A percentile compares a stretch with the other conserved stretches of the same genome.
Conservation (phyloP, 2,329 filamentous ascomycete genomes). For the Beauveria brongniartii region DNA sequence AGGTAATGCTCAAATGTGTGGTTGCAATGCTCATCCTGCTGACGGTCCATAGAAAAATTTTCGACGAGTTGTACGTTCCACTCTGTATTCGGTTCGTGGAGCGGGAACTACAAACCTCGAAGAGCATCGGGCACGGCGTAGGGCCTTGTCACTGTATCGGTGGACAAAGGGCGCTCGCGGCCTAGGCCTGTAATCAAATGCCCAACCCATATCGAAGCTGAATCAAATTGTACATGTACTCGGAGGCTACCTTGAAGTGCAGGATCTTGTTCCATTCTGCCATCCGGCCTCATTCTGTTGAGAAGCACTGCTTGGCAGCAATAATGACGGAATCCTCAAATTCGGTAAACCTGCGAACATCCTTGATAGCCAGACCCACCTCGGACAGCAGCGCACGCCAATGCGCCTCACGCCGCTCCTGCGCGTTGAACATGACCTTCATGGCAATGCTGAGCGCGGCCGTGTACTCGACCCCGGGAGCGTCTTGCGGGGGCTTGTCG, state of each 20-base stretch:
- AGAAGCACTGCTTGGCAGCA: conserved; percentile 3
- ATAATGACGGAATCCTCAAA: conserved; percentile 19
- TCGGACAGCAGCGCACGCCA: conserved; percentile 16
- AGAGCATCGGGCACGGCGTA: conserved; percentile 35
- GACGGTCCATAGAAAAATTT: conserved; percentile 39
- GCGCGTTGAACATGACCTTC: conserved; percentile 19
- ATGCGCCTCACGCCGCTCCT: conserved; percentile 18
- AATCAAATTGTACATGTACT: neutral
- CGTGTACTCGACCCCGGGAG: conserved; percentile 16
- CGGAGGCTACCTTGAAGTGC: neutral
- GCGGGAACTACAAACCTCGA: conserved; percentile 31
- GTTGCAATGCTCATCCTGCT: neutral
- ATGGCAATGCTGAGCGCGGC: conserved; percentile 18
- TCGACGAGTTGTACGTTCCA: conserved; percentile 42
- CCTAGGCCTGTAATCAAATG: conserved; percentile 20
- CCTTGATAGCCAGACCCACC: conserved; percentile 16
- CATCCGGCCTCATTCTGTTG: neutral
- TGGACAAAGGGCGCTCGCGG: conserved; percentile 36
- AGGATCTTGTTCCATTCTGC: neutral
- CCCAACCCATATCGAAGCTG: neutral
- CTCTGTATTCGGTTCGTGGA: conserved; percentile 38
- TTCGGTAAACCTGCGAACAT: conserved; percentile 17
- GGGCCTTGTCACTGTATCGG: conserved; percentile 45
- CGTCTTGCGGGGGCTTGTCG: conserved; percentile 13
- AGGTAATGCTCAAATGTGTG: conserved; percentile 23